phyloP scores from a whole-genome alignment of 164 flowering plant species.

The Euptelea pleiosperma region DNA sequence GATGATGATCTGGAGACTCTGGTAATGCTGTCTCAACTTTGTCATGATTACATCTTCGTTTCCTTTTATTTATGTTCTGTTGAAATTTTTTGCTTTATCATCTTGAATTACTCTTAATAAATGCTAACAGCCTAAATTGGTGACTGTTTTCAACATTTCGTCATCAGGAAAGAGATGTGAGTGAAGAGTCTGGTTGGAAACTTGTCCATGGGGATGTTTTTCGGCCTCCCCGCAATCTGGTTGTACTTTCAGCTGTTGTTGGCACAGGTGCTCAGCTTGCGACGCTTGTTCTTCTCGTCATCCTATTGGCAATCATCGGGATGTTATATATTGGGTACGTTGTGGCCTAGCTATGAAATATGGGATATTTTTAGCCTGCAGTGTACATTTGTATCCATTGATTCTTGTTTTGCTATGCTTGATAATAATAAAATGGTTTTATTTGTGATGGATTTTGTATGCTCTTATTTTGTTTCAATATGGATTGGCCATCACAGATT shows the following conservation, averaged over 20 bases:
- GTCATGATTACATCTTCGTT: neutral
- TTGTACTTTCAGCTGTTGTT: constrained; percentile 85
- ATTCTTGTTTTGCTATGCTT: neutral
- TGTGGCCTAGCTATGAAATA: neutral
- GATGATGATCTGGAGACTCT: constrained; percentile 96
- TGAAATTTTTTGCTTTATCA: neutral
- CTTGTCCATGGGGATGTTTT: constrained; percentile 99
- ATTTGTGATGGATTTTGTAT: neutral
- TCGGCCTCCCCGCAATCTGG: constrained; percentile 74
- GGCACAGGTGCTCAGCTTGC: constrained; percentile 99
- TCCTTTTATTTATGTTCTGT: constrained; percentile 5
- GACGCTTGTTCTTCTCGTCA: constrained; percentile 88
- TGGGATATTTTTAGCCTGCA: no score
- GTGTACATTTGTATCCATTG: neutral
- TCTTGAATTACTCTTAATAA: neutral
- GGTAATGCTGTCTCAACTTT: constrained; percentile 38
- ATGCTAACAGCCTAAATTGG: neutral
- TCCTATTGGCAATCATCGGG: constrained; percentile 85
- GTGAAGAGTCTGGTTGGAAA: constrained; percentile 99
- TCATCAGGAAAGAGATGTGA: constrained; percentile 92
- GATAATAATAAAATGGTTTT: neutral
- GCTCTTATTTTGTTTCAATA: neutral
- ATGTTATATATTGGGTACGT: constrained; percentile 95
- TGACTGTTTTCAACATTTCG: constrained; percentile 2
- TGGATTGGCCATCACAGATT: neutral